Conservation (phyloP, 441 rosid species). For the Theobroma grandiflorum region DNA sequence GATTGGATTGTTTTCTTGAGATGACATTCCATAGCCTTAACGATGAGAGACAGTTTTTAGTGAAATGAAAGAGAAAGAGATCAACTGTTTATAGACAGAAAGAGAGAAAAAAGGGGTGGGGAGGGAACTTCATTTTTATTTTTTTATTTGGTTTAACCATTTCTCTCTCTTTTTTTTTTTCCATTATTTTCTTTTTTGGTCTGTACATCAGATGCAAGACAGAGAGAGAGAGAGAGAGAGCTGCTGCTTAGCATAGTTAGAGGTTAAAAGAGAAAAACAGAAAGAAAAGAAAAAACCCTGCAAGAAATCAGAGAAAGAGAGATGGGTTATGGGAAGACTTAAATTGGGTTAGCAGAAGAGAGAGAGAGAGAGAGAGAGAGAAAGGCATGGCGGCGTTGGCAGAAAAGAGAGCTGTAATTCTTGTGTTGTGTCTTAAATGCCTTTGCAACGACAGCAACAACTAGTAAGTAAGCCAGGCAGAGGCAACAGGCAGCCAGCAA, state of each 20-base stretch:
- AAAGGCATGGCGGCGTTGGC: conserved; percentile 59
- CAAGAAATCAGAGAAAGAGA: conserved; percentile 39
- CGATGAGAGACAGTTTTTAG: conserved; percentile 21
- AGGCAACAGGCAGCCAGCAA: conserved; percentile 8
- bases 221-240: conserved; percentile 1
- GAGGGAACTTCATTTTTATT: neutral
- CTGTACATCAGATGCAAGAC: neutral
- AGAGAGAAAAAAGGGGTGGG: conserved; percentile 5
- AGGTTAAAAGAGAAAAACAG: conserved; percentile 5
- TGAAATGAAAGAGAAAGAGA: conserved; percentile 33
- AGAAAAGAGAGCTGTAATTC: conserved; percentile 43
- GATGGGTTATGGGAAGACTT: conserved; percentile 35
- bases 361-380: conserved; percentile 43
- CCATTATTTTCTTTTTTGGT: neutral
- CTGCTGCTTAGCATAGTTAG: conserved; percentile 7
- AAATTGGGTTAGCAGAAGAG: conserved; percentile 38
- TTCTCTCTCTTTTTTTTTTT: too few species aligned
- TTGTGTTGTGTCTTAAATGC: conserved; percentile 39
- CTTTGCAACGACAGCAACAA: conserved; percentile 3
- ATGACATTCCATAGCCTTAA: conserved; percentile 35
- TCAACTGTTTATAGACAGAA: conserved; percentile 27
- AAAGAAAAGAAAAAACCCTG: conserved; percentile 42
- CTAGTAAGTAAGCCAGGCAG: neutral
- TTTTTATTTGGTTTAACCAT: neutral
- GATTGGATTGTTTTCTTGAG: conserved; percentile 13